Conservation (phyloP, 768 basidiomycete genomes). For the Fomitopsis serialis region DNA sequence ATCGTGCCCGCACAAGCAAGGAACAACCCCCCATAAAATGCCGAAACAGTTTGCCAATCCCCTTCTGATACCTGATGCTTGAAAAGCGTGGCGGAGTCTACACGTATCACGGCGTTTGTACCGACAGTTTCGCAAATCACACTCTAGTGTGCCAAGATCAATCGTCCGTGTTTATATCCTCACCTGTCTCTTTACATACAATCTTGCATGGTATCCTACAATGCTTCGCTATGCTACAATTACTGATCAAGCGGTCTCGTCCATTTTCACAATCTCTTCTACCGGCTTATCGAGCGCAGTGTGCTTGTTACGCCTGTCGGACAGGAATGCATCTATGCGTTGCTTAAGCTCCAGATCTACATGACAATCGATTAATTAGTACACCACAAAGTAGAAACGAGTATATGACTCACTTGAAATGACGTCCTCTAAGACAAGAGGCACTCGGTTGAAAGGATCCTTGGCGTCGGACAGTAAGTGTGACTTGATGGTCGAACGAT, state of each 20-base stretch:
- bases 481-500: slow-evolving; percentile 91
- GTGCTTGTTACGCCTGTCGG: slow-evolving; percentile 30
- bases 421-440: slow-evolving; percentile 76
- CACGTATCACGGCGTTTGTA: no score
- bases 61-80: no score
- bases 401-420: slow-evolving; percentile 50
- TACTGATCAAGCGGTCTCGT: slow-evolving; percentile 17
- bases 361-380: not conserved
- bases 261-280: slow-evolving; percentile 27
- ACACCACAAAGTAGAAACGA: not conserved
- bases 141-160: not conserved
- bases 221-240: not conserved
- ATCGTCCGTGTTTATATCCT: not conserved
- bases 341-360: slow-evolving; percentile 40
- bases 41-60: no score
- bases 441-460: slow-evolving; percentile 93
- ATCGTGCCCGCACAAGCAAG: no score
- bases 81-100: no score
- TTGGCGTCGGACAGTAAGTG: slow-evolving; percentile 86
- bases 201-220: not conserved
- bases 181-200: not conserved
- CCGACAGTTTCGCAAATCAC: no score
- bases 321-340: slow-evolving; percentile 40
- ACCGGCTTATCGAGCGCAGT: slow-evolving; percentile 23
- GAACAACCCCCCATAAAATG: no score